These are phyloP conservation scores for Fusarium ramigenum DNA, from an alignment of 2,329 filamentous ascomycete species.

Conservation along the genomic window DNA sequence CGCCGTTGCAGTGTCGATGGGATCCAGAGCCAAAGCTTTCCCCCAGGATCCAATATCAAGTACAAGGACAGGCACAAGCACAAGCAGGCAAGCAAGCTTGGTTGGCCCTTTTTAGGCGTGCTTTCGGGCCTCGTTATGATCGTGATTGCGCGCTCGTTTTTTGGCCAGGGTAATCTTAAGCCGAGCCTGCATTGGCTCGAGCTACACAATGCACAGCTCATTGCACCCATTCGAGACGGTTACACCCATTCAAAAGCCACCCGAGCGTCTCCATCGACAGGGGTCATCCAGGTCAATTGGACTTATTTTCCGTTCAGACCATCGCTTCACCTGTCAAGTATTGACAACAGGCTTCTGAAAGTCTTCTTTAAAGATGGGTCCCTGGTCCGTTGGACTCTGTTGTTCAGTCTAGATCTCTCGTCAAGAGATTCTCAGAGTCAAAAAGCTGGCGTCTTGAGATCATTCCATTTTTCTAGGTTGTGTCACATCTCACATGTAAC, in stretches of 20 bases:
- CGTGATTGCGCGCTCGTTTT: slow-evolving; percentile 23
- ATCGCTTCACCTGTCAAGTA: slow-evolving; percentile 17
- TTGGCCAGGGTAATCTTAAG: slow-evolving; percentile 32
- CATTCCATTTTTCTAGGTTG: slow-evolving; percentile 12
- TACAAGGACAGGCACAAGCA: neutral
- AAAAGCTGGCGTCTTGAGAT: neutral
- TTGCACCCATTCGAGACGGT: slow-evolving; percentile 20
- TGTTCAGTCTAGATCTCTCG: slow-evolving; percentile 1
- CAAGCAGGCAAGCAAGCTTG: neutral
- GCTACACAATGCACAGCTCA: slow-evolving; percentile 32
- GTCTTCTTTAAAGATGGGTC: slow-evolving; percentile 6
- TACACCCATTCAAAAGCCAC: slow-evolving; percentile 27
- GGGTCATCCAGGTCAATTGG: slow-evolving; percentile 27
- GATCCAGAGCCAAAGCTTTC: slow-evolving; percentile 25
- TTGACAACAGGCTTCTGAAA: slow-evolving; percentile 1
- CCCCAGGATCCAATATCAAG: slow-evolving; percentile 11
- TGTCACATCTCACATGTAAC: slow-evolving; percentile 26
- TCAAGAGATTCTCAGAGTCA: neutral
- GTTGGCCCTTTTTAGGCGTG: slow-evolving; percentile 9
- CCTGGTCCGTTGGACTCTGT: neutral
- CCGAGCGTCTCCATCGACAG: slow-evolving; percentile 27
- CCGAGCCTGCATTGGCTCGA: slow-evolving; percentile 28
- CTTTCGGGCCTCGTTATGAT: slow-evolving; percentile 20
- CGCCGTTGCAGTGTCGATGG: slow-evolving; percentile 24
- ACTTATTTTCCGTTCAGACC: slow-evolving; percentile 13